phyloP scores from a whole-genome alignment of 345 rosid genomes.

The Citrus cavaleriei region DNA sequence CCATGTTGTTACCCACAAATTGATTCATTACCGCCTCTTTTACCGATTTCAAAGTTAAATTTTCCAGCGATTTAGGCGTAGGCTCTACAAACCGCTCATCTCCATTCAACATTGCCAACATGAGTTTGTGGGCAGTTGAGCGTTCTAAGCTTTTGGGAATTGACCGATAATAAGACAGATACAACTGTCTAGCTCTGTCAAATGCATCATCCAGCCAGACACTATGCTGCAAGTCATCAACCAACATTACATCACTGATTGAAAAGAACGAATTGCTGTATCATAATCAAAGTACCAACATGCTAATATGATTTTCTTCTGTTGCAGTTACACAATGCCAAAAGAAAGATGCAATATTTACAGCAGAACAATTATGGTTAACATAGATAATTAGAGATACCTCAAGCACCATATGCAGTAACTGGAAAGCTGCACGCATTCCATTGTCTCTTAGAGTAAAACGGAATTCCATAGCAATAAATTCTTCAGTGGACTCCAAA shows the following conservation, averaged over 20 bases:
- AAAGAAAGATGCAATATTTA: neutral
- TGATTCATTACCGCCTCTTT: conserved; percentile 95
- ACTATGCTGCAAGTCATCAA: conserved; percentile 74
- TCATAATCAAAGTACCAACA: neutral
- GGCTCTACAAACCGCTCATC: conserved; percentile 98
- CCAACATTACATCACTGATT: conserved; percentile 12
- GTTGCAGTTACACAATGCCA: neutral
- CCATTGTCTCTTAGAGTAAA: conserved; percentile 97
- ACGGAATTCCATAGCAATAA: conserved; percentile 98
- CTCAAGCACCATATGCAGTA: conserved; percentile 99
- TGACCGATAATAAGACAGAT: conserved; percentile 89
- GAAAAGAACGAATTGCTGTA: neutral
- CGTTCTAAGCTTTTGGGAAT: conserved; percentile 99
- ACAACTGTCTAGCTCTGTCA: conserved; percentile 94
- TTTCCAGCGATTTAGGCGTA: conserved; percentile 76
- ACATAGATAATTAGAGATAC: conserved; percentile 43
- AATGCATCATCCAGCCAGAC: conserved; percentile 99
- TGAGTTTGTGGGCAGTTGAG: conserved; percentile 97
- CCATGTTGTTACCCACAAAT: conserved; percentile 92
- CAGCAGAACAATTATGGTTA: neutral
- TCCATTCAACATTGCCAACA: conserved; percentile 94
- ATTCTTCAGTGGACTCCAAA: conserved; percentile 97
- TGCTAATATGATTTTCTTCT: neutral
- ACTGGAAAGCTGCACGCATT: conserved; percentile 96
- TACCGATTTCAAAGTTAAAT: conserved; percentile 66